Evolutionary conservation across 371 early-diverging fungal species (phyloP), one percentile per base, ranked within the genome.

Genomic region (Massospora cicadina): DNA sequence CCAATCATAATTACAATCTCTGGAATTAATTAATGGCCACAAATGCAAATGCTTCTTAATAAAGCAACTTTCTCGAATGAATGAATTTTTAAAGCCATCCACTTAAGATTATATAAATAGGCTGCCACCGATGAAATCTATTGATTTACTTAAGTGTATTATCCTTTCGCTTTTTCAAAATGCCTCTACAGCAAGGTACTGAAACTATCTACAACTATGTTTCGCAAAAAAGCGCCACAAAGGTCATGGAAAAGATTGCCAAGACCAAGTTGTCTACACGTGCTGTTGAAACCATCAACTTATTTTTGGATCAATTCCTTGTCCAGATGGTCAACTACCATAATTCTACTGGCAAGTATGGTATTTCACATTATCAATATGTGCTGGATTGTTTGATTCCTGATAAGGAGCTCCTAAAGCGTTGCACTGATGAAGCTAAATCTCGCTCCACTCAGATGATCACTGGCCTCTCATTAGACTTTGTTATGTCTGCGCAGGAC

Each of bases 371-470:
- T 23, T 60, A 26, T 30, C 23, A 60, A 28, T 17, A 17, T 23
- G 30, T 60, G 2, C 32, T 60, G 17, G 32, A 21, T 17, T 12
- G 30, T 28, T 7, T 60, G 13, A 60, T 60, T 30, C 25, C 25
- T 12, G 28, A 60, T 30, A 30, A 60, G 32, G 60, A 28, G 60
- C 60, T 60, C 7, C 30, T 60, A 17, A 60, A 30, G 17, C 25
- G 60, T 7, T 60, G 60, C 23, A 60, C 30, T 25, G 60, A 60
- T 26, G 60, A 60, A 2, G 28, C 60, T 60, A 25, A 30, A 25
- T n/a, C 60, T 17, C 25, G 23, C 25, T 60, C 27, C 17, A 30
- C 60, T 7, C 60, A 60, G 30, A 26, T 60, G 23, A 28, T 60
- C 25, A 60, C 60, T 26, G 60, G 60, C 25, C 30, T 60, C 17